A percentile compares a stretch with the other conserved stretches of the same genome.
Conservation (phyloP, 768 basidiomycete species). For the Mycena albidolilacea region DNA sequence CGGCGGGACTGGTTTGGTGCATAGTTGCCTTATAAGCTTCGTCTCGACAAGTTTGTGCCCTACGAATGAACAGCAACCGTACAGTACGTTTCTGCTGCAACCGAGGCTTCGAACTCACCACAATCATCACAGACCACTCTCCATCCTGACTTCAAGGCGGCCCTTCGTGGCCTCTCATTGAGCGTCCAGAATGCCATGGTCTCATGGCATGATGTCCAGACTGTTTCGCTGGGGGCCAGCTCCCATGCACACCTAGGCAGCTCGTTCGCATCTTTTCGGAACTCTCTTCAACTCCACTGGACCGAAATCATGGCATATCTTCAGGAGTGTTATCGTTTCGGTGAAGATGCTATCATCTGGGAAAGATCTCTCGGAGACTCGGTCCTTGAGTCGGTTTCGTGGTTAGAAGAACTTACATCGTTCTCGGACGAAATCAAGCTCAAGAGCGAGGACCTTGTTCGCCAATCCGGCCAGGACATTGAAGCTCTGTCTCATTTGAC, state of each 20-base stretch:
- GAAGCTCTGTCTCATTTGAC: conserved; percentile 9
- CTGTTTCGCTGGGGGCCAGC: neutral
- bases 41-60: neutral
- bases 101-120: neutral
- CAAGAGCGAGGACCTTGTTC: conserved; percentile 13
- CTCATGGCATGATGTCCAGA: conserved; percentile 15
- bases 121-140: neutral
- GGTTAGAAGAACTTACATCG: conserved; percentile 13
- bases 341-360: conserved; percentile 13
- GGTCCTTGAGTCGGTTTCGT: neutral
- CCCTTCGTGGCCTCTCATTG: conserved; percentile 13
- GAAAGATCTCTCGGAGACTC: neutral
- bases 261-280: neutral
- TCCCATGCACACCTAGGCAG: neutral
- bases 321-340: conserved; percentile 22
- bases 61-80: conserved; percentile 19
- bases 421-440: conserved; percentile 13
- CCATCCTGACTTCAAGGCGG: conserved; percentile 20
- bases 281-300: conserved; percentile 26
- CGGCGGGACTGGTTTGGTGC: neutral
- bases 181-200: conserved; percentile 25
- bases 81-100: neutral
- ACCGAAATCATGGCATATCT: conserved; percentile 8
- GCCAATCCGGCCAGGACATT: conserved; percentile 2
- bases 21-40: conserved; percentile 19